Conservation (phyloP, 768 basidiomycete species). For the Tylopilus intermedius region DNA sequence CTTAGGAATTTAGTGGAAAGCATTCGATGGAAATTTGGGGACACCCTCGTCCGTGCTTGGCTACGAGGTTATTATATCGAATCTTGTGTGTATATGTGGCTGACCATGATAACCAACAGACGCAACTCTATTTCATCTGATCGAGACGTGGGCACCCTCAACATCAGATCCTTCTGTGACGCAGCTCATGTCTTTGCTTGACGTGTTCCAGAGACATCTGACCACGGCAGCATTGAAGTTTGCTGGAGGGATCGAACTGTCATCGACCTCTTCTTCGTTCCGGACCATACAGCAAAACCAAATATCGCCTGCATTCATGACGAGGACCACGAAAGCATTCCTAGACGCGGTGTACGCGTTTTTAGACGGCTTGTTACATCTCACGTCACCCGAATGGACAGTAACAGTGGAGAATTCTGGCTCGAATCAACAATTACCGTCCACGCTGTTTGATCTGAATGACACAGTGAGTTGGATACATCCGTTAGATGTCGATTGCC, state of each 20-base stretch:
- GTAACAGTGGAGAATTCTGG: slow-evolving; percentile 11
- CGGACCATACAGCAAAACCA: slow-evolving; percentile 55
- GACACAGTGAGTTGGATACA: slow-evolving; percentile 47
- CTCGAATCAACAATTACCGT: slow-evolving; percentile 18
- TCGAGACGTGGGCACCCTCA: slow-evolving; percentile 82
- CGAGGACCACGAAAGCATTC: slow-evolving; percentile 80
- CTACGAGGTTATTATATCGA: slow-evolving; percentile 56
- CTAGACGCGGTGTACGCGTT: slow-evolving; percentile 81
- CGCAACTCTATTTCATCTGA: slow-evolving; percentile 70
- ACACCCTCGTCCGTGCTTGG: slow-evolving; percentile 77
- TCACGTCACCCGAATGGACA: slow-evolving; percentile 69
- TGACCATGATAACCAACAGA: slow-evolving; percentile 46
- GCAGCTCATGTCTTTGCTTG: slow-evolving; percentile 70
- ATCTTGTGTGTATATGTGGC: neutral
- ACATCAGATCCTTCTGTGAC: slow-evolving; percentile 62
- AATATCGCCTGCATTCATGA: slow-evolving; percentile 57
- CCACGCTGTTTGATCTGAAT: slow-evolving; percentile 47
- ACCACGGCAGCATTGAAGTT: slow-evolving; percentile 74
- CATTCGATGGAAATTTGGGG: slow-evolving; percentile 83
- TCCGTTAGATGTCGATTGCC: neutral
- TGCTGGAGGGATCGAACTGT: slow-evolving; percentile 67
- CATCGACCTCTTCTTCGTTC: slow-evolving; percentile 41
- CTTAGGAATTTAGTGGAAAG: slow-evolving; percentile 75
- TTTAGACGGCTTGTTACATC: slow-evolving; percentile 76
- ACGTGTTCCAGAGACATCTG: slow-evolving; percentile 75